Evolutionary conservation across 805 yeast genomes (phyloP), one percentile per base, ranked within the genome.

Genomic region (Vanderwaltozyma polyspora): DNA sequence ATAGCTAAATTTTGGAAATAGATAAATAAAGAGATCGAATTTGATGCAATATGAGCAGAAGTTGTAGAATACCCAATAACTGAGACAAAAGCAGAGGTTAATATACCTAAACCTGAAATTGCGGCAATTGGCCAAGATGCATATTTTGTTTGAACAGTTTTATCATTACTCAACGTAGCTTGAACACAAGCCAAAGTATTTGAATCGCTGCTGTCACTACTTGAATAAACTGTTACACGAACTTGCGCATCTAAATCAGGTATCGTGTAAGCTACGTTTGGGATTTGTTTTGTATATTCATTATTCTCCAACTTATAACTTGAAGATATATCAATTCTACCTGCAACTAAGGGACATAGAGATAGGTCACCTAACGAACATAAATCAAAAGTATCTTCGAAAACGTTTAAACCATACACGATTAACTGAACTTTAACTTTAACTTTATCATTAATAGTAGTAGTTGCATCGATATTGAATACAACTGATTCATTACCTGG

Each of bases 111-210:
- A 32, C 94, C 93, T 3, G 95, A 74, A 28, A 91, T 71, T 16
- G 85, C 87, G 4, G 95, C 97, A 45, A 91, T 80, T 8, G 94
- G 94, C 98, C 98, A 89, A 5, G 93, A 72, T 3, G 91, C 95
- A 45, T 79, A 86, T 48, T 75, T 76, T 18, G 95, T 84, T 59
- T 86, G 93, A 19, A 91, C 98, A 1, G 97, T 87, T 51, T 82
- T 86, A 38, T 91, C 95, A 59, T 91, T 91, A 16, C 81, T 62
- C 36, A 91, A 66, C 11, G 74, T 66, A 0, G 96, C 96, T 53
- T 81, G 84, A 11, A 91, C 94, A 70, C 99, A 91, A 3, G 97
- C 98, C 38, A 87, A 63, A 3, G 78, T 69, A 6, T 60, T 57
- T 16, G 46, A 32, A 4, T 49, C 60, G 11, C 55, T 43, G 5